Percentiles rank a stretch among this genome's conserved stretches.
Conservation (phyloP, 1,284 basidiomycete species). For the Phellinidium pouzarii region DNA sequence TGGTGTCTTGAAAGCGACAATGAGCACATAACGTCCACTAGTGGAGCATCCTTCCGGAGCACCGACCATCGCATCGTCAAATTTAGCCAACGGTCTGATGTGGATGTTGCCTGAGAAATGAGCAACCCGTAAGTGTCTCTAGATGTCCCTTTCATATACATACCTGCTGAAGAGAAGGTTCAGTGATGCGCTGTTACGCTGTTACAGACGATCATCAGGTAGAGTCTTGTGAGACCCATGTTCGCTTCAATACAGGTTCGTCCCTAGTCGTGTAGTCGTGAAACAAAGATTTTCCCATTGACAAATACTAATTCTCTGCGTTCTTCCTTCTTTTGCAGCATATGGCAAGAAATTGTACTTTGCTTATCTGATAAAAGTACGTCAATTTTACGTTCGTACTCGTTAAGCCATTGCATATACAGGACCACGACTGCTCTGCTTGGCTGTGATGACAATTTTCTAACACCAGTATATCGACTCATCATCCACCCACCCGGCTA, state of each 20-base stretch:
- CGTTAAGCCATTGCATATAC: background rate
- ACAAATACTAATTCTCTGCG: background rate
- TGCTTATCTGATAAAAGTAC: background rate
- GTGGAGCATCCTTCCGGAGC: background rate
- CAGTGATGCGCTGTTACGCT: no score
- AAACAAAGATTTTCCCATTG: background rate
- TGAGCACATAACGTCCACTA: no score
- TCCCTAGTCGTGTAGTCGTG: no score
- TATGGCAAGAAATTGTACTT: background rate
- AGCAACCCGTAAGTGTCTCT: background rate
- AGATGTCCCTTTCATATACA: background rate
- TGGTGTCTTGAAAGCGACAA: background rate
- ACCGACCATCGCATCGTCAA: background rate
- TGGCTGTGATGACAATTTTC: background rate
- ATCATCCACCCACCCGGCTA: background rate
- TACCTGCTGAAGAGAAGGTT: no score
- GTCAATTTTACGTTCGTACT: background rate
- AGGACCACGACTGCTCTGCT: background rate
- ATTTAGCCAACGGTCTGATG: background rate
- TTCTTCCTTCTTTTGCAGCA: background rate
- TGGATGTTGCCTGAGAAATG: background rate
- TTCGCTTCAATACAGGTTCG: no score
- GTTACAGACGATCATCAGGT: no score
- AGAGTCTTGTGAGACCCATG: no score
- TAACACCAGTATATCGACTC: background rate